Evolutionary conservation across 2,329 filamentous ascomycete species (phyloP).

Genomic region (Microthyrium microscopicum): DNA sequence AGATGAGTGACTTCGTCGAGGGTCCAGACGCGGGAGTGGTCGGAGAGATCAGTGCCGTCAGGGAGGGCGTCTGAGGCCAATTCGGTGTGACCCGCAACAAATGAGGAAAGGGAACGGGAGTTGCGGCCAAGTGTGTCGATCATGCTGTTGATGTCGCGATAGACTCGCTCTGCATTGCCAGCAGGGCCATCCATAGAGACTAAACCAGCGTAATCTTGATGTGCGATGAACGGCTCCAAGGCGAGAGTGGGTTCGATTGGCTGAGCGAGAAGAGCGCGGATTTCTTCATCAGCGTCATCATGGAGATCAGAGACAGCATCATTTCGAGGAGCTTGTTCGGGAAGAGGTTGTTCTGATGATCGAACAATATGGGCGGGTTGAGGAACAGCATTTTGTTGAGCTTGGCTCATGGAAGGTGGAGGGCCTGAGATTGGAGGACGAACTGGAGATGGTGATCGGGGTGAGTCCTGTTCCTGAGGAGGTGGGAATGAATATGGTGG

Average conservation of each 20-base stretch:
- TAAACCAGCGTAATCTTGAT: constrained; percentile 27
- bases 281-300: constrained; percentile 53
- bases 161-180: constrained; percentile 29
- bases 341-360: not conserved
- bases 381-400: constrained; percentile 3
- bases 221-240: constrained; percentile 50
- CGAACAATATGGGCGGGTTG: constrained; percentile 1
- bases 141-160: constrained; percentile 82
- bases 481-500: constrained; percentile 15
- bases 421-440: constrained; percentile 35
- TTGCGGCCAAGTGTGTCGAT: constrained; percentile 85
- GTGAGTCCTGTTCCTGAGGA: constrained; percentile 30
- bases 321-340: not conserved
- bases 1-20: constrained; percentile 62
- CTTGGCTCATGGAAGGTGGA: constrained; percentile 3
- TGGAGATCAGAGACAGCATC: constrained; percentile 23
- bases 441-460: constrained; percentile 57
- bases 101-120: constrained; percentile 45
- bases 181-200: constrained; percentile 23
- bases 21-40: constrained; percentile 45
- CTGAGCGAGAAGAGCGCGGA: constrained; percentile 45
- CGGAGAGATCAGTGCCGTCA: constrained; percentile 50
- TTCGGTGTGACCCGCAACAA: constrained; percentile 46
- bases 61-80: constrained; percentile 37
- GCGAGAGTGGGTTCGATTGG: constrained; percentile 43